Base-by-base conservation (phyloP, 2,329 filamentous ascomycete species). In the Chaetomium globosum region DNA sequence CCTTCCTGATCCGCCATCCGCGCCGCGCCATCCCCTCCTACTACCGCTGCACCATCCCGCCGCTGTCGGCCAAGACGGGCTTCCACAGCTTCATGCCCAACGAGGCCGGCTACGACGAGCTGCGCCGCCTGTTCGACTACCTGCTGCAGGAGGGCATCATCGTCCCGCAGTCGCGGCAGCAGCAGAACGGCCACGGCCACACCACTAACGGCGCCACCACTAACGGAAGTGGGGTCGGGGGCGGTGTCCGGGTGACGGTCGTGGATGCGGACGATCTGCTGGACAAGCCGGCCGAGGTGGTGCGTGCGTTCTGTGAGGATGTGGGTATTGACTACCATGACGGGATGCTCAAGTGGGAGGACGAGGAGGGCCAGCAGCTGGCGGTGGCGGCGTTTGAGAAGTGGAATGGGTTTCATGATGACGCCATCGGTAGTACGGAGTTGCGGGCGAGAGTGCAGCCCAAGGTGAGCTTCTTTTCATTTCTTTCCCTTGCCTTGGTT, bases 1-100 rank as follows among this genome's bases (percentile, higher is more conserved):
- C 93, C 26, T 98, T 99, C 80, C 85, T 98, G 69, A 98, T 99
- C 81, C 93, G 95, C 64, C 93, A 98, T 77, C 95, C 95, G n/a
- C 88, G 92, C 73, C 88, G 87, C 75, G 90, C 91, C 73, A 93
- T 98, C 70, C 95, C 95, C 8, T 96, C 92, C 55, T 98, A 94
- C 82, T 97, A 90, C 83, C 90, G 94, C 71, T 98, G 94, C 84
- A 96, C 92, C 58, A 85, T 97, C 61, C 93, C 95, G 16, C 95
- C 95, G 0, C 83, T 97, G 64, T 87, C 90, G 74, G 81, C 89
- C 55, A 79, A 92, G 67, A 98, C 94, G 0, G 92, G 92, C 8
- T 98, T 96, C 81, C 83, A 89, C 77, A 81, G 92, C 74, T 97
- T 97, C 82, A 88, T 93, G 80, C 90, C 92, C 48, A 87, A 83